Evolutionary conservation across 305 asterid species (phyloP).

Genomic region (Ajuga reptans): DNA sequence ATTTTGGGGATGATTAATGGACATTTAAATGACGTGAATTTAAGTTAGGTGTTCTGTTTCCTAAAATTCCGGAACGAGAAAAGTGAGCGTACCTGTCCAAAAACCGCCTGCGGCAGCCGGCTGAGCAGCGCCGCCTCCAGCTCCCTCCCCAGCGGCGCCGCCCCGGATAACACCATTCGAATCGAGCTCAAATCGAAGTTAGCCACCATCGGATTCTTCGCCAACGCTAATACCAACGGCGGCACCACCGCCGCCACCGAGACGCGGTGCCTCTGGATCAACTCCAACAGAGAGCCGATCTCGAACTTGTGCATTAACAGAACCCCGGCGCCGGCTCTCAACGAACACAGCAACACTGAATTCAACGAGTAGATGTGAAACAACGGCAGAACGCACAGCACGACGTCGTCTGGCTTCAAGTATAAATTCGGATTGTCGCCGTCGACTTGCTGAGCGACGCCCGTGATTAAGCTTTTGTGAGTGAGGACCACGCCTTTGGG

Average conservation of each 20-base stretch:
- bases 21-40: conserved; percentile 28
- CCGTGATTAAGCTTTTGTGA: conserved; percentile 58
- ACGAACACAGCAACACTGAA: conserved; percentile 53
- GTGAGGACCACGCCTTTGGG: conserved; percentile 75
- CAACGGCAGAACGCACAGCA: conserved; percentile 63
- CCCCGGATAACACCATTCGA: conserved; percentile 66
- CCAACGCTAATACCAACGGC: conserved; percentile 69
- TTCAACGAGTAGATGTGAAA: conserved; percentile 63
- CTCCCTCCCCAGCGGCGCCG: conserved; percentile 86
- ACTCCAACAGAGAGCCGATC: conserved; percentile 49
- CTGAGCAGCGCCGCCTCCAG: conserved; percentile 53
- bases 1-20: not conserved
- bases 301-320: conserved; percentile 65
- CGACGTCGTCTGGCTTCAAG: conserved; percentile 48
- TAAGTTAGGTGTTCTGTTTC: conserved; percentile 18
- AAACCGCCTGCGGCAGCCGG: conserved; percentile 66
- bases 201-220: conserved; percentile 66
- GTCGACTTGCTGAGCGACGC: conserved; percentile 74
- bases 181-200: conserved; percentile 62
- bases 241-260: conserved; percentile 86
- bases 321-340: conserved; percentile 61
- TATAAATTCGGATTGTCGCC: conserved; percentile 67
- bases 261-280: conserved; percentile 56
- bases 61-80: not conserved
- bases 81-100: conserved; percentile 59